Evolutionary conservation across 2,329 filamentous ascomycete species (phyloP), one percentile per base, ranked within the genome.

Genomic region (Beauveria scarabaeidicola): DNA sequence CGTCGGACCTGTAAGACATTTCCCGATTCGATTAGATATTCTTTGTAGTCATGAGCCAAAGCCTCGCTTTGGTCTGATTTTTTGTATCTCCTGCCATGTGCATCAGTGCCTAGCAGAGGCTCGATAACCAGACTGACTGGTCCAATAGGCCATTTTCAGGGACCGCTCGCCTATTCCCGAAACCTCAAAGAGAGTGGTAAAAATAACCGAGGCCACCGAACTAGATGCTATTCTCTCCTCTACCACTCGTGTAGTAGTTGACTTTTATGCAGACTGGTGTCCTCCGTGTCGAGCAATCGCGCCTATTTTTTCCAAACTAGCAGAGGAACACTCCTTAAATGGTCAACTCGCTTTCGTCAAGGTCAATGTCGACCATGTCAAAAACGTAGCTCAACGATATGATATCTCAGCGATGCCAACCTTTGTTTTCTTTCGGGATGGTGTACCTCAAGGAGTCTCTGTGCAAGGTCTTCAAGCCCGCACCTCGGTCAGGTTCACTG

Each of bases 191-290:
- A 69, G 73, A 19, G 72, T 75, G n/a, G 66, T 66, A 60, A 73
- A 74, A 53, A 63, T 75, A 41, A 52, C 67, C 38, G 62, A 63
- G 3, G 52, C 68, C 0, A 59, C 64, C 3, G 68, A 72, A 54
- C 56, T 73, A 9, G 66, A 70, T 21, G 54, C 65, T 5, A 50
- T 70, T 7, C 55, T 70, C 15, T 51, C 64, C 27, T 63, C 65
- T 59, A 75, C 84, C 69, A 78, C 78, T 27, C 72, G 88, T 65
- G 81, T 93, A 65, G 78, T 96, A 62, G 76, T 96, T 69, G 91
- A 96, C 80, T 91, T 86, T 78, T 91, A 88, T 73, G 91, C 91
- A 58, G 85, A 81, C 65, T 96, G 91, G 91, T 96, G 91, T 79
- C 91, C 90, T 61, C 91, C 91, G 60, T 96, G 91, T 87, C 95